These are phyloP conservation scores for Fraxinus baroniana DNA, from an alignment of 305 asterid genomes.

Conservation along the genomic window DNA sequence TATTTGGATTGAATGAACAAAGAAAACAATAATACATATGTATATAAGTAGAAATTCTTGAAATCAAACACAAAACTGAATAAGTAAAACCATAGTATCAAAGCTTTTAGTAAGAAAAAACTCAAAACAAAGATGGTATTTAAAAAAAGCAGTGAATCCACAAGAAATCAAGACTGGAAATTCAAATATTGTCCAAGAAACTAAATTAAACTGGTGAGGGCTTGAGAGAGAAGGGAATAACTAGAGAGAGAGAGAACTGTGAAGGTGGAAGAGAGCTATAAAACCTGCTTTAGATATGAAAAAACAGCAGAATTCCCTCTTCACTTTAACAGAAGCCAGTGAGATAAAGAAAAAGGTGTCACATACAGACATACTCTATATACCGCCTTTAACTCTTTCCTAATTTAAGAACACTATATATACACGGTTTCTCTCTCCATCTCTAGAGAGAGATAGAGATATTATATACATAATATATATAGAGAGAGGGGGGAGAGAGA, in stretches of 20 bases:
- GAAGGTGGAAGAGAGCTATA: conserved; percentile 39
- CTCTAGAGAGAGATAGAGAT: not conserved
- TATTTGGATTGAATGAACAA: not conserved
- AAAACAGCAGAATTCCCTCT: conserved; percentile 47
- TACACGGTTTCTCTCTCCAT: conserved; percentile 32
- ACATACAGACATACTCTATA: conserved; percentile 29
- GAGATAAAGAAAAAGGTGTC: conserved; percentile 70
- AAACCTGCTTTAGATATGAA: conserved; percentile 59
- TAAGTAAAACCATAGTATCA: not conserved
- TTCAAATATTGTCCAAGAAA: conserved; percentile 12
- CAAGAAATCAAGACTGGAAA: not conserved
- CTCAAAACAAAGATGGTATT: not conserved
- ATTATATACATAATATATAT: not conserved
- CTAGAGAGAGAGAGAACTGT: conserved; percentile 15
- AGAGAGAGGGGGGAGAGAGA: conserved; percentile 29
- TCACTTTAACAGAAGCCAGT: conserved; percentile 73
- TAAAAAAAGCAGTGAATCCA: not conserved
- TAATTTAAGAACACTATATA: conserved; percentile 45
- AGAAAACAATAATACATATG: not conserved
- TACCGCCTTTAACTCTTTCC: conserved; percentile 59
- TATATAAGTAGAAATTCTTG: conserved; percentile 8
- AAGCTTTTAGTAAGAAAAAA: not conserved
- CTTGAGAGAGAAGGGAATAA: conserved; percentile 15
- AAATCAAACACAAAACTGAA: not conserved
- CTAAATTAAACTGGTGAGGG: not conserved